These are phyloP conservation scores for Cytospora chrysosperma DNA, from an alignment of 2,329 filamentous ascomycete genomes.

Conservation along the genomic window DNA sequence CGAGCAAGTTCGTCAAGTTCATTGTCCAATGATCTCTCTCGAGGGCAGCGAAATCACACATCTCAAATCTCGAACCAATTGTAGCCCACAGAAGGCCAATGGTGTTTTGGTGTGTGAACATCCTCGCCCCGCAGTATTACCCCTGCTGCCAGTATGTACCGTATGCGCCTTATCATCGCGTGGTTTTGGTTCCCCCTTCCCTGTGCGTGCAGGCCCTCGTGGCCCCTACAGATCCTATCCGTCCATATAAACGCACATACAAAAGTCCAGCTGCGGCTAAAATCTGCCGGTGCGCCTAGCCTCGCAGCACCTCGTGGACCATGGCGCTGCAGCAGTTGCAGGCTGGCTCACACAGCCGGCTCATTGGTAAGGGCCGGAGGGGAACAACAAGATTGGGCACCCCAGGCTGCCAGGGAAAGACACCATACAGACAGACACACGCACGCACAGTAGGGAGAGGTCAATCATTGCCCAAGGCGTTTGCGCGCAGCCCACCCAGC, in stretches of 20 bases:
- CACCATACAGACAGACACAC: too few species aligned
- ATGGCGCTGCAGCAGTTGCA: not conserved
- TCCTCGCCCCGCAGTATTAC: too few species aligned
- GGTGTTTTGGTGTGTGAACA: too few species aligned
- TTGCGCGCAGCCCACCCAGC: not conserved
- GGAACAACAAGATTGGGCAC: not conserved
- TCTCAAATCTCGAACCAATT: too few species aligned
- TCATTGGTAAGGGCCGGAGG: not conserved
- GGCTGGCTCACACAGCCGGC: not conserved
- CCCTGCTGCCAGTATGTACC: too few species aligned
- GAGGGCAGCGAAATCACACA: too few species aligned
- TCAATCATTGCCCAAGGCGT: not conserved
- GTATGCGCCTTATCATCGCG: not conserved
- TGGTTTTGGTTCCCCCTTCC: not conserved
- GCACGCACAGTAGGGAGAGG: too few species aligned
- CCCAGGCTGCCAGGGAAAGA: too few species aligned
- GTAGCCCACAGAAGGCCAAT: too few species aligned
- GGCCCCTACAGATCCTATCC: not conserved
- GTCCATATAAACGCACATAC: too few species aligned
- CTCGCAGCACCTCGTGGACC: not conserved
- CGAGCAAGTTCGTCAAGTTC: too few species aligned
- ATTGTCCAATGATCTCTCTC: too few species aligned
- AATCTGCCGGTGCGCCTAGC: not conserved
- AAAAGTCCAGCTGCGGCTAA: not conserved
- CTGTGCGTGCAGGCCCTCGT: not conserved